These are phyloP conservation scores for Pouteria glomerata DNA, from an alignment of 148 eudicot species.

Conservation along the genomic window DNA sequence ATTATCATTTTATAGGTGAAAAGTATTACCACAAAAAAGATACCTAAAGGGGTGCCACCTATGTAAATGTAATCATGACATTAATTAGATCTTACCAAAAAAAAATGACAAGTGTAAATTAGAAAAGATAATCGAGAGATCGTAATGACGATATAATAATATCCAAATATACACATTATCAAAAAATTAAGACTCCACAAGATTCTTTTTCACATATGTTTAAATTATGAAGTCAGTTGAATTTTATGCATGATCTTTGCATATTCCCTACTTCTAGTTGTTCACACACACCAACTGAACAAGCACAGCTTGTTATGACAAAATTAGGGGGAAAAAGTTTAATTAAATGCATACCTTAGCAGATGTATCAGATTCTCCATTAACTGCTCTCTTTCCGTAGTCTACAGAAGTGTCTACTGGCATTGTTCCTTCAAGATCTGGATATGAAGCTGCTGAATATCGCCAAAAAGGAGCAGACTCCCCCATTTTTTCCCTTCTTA, in stretches of 20 bases:
- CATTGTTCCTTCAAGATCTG: slow-evolving; percentile 54
- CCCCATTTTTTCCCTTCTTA: slow-evolving; percentile 84
- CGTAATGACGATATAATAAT: background rate
- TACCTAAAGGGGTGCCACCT: too few species aligned
- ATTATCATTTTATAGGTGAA: too few species aligned
- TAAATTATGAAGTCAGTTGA: background rate
- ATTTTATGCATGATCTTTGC: background rate
- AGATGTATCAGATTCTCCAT: slow-evolving; percentile 23
- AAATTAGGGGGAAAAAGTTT: background rate
- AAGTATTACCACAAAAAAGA: too few species aligned
- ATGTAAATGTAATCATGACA: too few species aligned
- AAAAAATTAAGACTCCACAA: background rate
- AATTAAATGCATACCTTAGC: slow-evolving; percentile 12
- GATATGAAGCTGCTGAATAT: slow-evolving; percentile 91
- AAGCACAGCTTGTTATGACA: too few species aligned
- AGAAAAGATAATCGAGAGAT: background rate
- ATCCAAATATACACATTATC: background rate
- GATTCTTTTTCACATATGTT: too few species aligned
- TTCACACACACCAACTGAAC: background rate
- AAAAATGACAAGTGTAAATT: too few species aligned
- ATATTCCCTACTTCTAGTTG: background rate
- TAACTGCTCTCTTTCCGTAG: slow-evolving; percentile 22
- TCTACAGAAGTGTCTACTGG: slow-evolving; percentile 21
- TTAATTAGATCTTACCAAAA: too few species aligned
- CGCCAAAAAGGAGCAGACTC: slow-evolving; percentile 94